Evolutionary conservation across 2,329 filamentous ascomycete genomes (phyloP).

Genomic region (Plectosphaerella sp.): DNA sequence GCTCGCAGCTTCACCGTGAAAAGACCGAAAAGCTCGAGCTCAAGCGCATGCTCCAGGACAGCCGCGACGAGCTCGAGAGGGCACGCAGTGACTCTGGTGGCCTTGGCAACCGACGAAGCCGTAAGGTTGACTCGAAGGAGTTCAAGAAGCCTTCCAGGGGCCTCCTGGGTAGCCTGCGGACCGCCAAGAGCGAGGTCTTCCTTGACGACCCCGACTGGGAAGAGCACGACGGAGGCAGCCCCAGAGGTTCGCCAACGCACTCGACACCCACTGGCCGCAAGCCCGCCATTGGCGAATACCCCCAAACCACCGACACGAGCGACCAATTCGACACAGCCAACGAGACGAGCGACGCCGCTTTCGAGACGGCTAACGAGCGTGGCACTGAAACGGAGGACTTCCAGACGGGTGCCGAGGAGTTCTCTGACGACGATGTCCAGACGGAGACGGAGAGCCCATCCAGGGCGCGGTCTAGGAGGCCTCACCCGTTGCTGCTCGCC

Average conservation of each 20-base stretch:
- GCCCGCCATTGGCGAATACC: conserved; percentile 9
- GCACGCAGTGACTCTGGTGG: conserved; percentile 48
- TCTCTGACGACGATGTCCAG: conserved; percentile 64
- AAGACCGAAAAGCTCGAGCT: conserved; percentile 98
- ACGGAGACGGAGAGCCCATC: conserved; percentile 76
- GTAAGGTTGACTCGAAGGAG: conserved; percentile 59
- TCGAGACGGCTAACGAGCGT: conserved; percentile 71
- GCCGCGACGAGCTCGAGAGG: conserved; percentile 84
- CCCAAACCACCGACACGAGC: conserved; percentile 42
- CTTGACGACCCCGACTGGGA: conserved; percentile 86
- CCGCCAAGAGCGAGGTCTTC: conserved; percentile 72
- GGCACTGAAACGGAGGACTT: conserved; percentile 90
- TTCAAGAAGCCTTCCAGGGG: conserved; percentile 69
- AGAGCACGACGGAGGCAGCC: conserved; percentile 61
- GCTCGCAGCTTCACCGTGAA: conserved; percentile 91
- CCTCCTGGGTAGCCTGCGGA: conserved; percentile 72
- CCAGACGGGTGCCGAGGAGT: conserved; percentile 83
- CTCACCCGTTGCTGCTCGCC: conserved; percentile 35
- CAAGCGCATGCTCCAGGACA: conserved; percentile 90
- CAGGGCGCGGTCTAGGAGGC: conserved; percentile 36
- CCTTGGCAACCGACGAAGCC: conserved; percentile 53
- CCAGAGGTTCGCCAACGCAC: conserved; percentile 37
- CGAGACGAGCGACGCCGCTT: conserved; percentile 64
- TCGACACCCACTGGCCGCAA: conserved; percentile 22
- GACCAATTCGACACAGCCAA: conserved; percentile 80